Base-by-base conservation (phyloP, 768 basidiomycete genomes). In the Cystofilobasidium ferigula region DNA sequence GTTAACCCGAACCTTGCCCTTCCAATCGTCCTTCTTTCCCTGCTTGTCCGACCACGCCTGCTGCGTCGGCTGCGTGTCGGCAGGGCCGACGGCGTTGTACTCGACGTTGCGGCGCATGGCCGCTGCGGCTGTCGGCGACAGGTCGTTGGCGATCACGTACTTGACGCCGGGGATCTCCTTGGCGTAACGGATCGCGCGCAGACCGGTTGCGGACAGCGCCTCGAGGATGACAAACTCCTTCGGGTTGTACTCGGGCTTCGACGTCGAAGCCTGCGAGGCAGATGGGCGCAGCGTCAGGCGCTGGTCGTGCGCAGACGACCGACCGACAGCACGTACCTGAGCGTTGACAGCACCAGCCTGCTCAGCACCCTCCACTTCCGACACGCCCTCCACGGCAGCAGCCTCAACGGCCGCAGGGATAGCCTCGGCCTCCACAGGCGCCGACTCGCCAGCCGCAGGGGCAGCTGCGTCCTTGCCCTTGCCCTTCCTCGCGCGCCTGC, bases 161-260 rank as follows among this genome's bases (percentile, higher is more conserved):
- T 85, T 88, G 64, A 90, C 82, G 48, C 86, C 81, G 0, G 93
- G 91, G 12, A 99, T 91, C 77, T 99, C 95, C 71, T 95, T 91
- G 0, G 93, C 94, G 75, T 98, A 99, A 40, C 95, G 88, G 62
- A 99, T 95, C 1, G 93, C 87, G 9, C 95, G 85, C 32, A 99
- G 81, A 35, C 95, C 95, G 0, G 94, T 98, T 0, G 95, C 95
- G 22, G 93, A 93, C 36, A 99, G 83, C 0, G 93, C 90, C 76
- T 99, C 95, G 13, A 99, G 80, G 22, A 95, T 81, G 22, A 85
- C 84, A 70, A 92, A 83, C 70, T 82, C 85, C 70, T 84, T 80
- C 0, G 84, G 81, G 24, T 75, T 78, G 73, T 82, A 86, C 80
- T 83, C 43, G 38, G 26, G 7, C 24, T 28, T 43, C 9, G 43